phyloP scores from a whole-genome alignment of 805 yeast genomes.

The Metschnikowia chrysomelidarum region DNA sequence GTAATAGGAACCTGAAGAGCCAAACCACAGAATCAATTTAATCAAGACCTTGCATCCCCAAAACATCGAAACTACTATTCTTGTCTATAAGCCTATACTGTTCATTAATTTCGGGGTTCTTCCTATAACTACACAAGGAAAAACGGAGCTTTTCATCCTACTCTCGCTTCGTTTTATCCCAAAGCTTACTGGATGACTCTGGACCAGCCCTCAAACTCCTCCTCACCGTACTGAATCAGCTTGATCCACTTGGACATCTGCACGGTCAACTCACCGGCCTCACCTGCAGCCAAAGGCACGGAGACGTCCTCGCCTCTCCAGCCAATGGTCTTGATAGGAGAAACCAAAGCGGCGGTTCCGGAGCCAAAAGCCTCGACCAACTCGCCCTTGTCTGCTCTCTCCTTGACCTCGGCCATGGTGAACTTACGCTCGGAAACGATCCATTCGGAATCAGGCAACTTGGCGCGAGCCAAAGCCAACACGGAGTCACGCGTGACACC shows the following conservation, averaged over 20 bases:
- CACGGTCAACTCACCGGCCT: conserved; percentile 79
- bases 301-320: conserved; percentile 69
- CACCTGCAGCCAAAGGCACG: conserved; percentile 80
- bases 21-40: too few relatives aligned
- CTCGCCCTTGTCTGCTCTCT: conserved; percentile 75
- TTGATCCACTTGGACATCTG: conserved; percentile 82
- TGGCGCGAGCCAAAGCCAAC: conserved; percentile 70
- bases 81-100: too few relatives aligned
- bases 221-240: conserved; percentile 86
- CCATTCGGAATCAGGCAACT: conserved; percentile 78
- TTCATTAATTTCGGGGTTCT: too few relatives aligned
- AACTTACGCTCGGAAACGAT: conserved; percentile 76
- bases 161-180: too few relatives aligned
- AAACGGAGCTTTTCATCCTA: neutral
- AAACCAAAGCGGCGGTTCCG: conserved; percentile 96
- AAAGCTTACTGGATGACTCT: conserved; percentile 33
- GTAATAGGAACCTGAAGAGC: too few relatives aligned
- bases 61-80: too few relatives aligned
- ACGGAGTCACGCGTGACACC: conserved; percentile 96
- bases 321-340: conserved; percentile 87
- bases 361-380: conserved; percentile 94
- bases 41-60: too few relatives aligned
- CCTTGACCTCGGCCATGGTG: conserved; percentile 77
- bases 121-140: too few relatives aligned
- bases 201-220: conserved; percentile 57